Percentiles rank a stretch among this genome's conserved stretches.
Conservation (phyloP, 139 green algal genomes). For the Ettlia oleoabundans region DNA sequence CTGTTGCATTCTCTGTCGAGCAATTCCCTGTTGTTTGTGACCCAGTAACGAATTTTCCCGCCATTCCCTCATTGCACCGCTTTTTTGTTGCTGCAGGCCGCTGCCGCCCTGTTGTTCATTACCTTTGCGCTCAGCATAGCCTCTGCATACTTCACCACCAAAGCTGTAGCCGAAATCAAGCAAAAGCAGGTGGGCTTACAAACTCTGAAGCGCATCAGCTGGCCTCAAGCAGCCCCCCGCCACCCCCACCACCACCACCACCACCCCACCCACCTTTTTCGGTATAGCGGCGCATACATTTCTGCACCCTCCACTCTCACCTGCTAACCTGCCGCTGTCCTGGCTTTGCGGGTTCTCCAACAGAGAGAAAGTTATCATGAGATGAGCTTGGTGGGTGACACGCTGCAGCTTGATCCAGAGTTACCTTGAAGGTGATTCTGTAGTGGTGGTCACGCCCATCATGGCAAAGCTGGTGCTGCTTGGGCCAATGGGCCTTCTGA, state of each 20-base stretch:
- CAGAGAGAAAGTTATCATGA: slow-evolving; percentile 24
- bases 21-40: neutral
- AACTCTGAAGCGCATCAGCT: neutral
- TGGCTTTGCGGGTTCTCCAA: neutral
- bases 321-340: neutral
- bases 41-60: slow-evolving; percentile 43
- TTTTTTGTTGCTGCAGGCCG: slow-evolving; percentile 31
- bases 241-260: too few relatives aligned
- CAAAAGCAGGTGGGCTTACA: slow-evolving; percentile 48
- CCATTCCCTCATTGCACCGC: neutral
- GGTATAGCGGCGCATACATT: too few relatives aligned
- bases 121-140: slow-evolving; percentile 66
- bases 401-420: slow-evolving; percentile 33
- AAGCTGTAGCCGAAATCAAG: slow-evolving; percentile 59
- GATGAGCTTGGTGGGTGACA: neutral
- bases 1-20: neutral
- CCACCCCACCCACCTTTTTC: neutral
- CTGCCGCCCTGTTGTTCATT: slow-evolving; percentile 77
- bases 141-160: slow-evolving; percentile 50
- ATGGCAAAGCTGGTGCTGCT: neutral
- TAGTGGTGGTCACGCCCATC: too few relatives aligned
- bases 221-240: neutral
- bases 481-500: neutral
- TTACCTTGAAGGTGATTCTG: too few relatives aligned
- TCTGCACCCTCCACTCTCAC: neutral